Conservation (phyloP, 371 early-diverging fungal species). For the Capillidium heterosporum region DNA sequence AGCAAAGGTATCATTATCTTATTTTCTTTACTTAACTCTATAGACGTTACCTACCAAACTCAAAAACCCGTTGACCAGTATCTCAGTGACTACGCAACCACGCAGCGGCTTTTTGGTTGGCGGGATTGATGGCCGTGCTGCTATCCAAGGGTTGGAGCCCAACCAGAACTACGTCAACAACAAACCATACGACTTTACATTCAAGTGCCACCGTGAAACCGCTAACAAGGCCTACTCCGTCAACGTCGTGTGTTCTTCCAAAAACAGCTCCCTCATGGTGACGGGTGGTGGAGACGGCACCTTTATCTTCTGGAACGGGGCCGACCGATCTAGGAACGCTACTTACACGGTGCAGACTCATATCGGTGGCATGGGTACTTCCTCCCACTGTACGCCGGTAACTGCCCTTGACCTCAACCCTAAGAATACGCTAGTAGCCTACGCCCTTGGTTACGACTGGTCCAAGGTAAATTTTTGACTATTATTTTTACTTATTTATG, state of each 20-base stretch:
- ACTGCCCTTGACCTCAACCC: conserved; percentile 65
- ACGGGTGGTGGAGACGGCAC: conserved; percentile 88
- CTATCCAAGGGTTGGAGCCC: conserved; percentile 67
- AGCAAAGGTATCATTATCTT: conserved; percentile 21
- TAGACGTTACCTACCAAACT: conserved; percentile 10
- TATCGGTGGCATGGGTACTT: conserved; percentile 30
- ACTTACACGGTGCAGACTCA: conserved; percentile 26
- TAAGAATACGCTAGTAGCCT: conserved; percentile 81
- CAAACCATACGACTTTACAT: conserved; percentile 46
- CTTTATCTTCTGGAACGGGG: conserved; percentile 90
- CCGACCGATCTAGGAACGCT: conserved; percentile 27
- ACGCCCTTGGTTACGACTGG: conserved; percentile 95
- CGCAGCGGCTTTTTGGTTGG: conserved; percentile 79
- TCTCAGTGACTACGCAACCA: conserved; percentile 36
- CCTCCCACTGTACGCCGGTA: conserved; percentile 27
- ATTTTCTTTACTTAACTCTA: neutral
- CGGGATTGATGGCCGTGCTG: conserved; percentile 84
- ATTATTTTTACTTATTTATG: neutral
- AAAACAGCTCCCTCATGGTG: conserved; percentile 70
- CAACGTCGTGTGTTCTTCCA: conserved; percentile 74
- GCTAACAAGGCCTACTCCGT: conserved; percentile 27
- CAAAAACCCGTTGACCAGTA: conserved; percentile 40
- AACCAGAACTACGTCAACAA: neutral
- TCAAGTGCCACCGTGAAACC: conserved; percentile 85
- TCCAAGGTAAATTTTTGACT: conserved; percentile 36